Evolutionary conservation across 805 yeast species (phyloP).

Genomic region (Cyberlindnera amylophila): DNA sequence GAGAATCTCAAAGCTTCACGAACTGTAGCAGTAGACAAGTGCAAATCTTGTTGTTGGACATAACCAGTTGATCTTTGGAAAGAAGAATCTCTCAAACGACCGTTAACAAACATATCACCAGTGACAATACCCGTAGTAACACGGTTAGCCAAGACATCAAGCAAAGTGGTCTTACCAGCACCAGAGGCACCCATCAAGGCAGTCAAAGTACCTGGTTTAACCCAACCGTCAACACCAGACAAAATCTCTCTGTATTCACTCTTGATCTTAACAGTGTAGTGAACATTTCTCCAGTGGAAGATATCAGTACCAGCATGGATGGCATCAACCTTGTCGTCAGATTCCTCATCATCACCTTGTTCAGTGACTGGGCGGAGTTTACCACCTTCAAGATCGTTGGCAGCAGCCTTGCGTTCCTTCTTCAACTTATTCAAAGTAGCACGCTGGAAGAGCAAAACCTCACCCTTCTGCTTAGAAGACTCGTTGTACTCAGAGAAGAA

Average conservation of each 20-base stretch:
- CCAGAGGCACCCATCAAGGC: constrained; percentile 79
- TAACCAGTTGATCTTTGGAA: constrained; percentile 56
- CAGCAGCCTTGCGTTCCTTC: constrained; percentile 32
- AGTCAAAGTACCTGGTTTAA: constrained; percentile 76
- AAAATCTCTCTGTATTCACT: constrained; percentile 57
- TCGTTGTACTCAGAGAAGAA: constrained; percentile 51
- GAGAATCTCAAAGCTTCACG: constrained; percentile 68
- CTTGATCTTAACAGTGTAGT: constrained; percentile 65
- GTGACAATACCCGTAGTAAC: constrained; percentile 68
- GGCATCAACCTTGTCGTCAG: constrained; percentile 25
- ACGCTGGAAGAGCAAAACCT: constrained; percentile 56
- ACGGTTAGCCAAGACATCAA: constrained; percentile 69
- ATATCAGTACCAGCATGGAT: constrained; percentile 42
- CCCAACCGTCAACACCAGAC: constrained; percentile 74
- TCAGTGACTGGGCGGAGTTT: constrained; percentile 28
- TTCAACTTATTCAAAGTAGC: constrained; percentile 44
- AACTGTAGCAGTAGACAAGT: constrained; percentile 60
- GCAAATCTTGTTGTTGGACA: constrained; percentile 76
- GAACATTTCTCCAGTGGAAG: constrained; percentile 75
- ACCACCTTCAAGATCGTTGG: constrained; percentile 28
- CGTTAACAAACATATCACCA: constrained; percentile 66
- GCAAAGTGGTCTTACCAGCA: constrained; percentile 75
- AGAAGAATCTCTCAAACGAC: constrained; percentile 53
- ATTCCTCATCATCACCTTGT: constrained; percentile 16
- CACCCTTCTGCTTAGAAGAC: constrained; percentile 70